Evolutionary conservation across 441 rosid species (phyloP).

Genomic region (Theobroma grandiflorum): DNA sequence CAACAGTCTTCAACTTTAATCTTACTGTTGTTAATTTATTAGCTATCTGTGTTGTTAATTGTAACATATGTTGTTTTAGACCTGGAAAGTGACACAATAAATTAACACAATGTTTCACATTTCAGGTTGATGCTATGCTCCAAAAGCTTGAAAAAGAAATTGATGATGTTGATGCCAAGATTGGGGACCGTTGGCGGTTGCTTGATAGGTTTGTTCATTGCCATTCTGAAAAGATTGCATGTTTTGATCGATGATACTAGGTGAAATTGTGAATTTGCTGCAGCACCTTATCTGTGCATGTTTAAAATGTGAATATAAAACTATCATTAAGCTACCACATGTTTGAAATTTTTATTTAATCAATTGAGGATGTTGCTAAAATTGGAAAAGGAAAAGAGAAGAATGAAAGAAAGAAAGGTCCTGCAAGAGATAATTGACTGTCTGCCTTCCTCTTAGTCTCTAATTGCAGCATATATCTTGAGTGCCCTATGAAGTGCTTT

Average conservation of each 20-base stretch:
- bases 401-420: background rate
- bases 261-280: background rate
- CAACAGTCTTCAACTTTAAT: background rate
- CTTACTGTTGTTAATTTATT: background rate
- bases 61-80: constrained; percentile 15
- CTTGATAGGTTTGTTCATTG: constrained; percentile 77
- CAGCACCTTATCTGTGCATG: background rate
- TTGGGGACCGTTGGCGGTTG: constrained; percentile 88
- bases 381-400: background rate
- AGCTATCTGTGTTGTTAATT: constrained; percentile 18
- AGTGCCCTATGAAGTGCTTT: constrained; percentile 4
- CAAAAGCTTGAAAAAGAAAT: constrained; percentile 94
- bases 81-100: constrained; percentile 13
- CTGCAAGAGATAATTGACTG: background rate
- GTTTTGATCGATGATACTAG: background rate
- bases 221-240: constrained; percentile 12
- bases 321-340: no score
- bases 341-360: background rate
- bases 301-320: background rate
- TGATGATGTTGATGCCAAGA: constrained; percentile 89
- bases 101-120: constrained; percentile 28
- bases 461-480: background rate
- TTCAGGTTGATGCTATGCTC: constrained; percentile 92
- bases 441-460: background rate
- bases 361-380: background rate